Percentiles rank a stretch among this genome's conserved stretches.
phyloP scores from a whole-genome alignment of 1,284 basidiomycete genomes.

The Cryptococcus depauperatus region DNA sequence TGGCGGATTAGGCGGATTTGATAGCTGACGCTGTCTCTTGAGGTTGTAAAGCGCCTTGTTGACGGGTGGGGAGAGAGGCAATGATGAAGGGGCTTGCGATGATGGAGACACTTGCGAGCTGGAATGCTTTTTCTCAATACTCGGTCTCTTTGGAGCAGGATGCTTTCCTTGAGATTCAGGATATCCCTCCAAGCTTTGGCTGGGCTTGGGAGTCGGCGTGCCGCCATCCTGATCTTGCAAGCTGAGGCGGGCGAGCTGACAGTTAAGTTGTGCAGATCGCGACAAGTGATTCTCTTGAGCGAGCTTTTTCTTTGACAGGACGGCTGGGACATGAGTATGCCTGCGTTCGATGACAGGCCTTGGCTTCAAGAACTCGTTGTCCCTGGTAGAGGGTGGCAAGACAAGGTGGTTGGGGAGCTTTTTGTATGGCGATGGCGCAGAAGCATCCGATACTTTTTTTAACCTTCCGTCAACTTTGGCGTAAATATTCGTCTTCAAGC shows the following conservation, averaged over 20 bases:
- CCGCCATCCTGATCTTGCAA: constrained; percentile 2
- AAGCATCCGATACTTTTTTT: not conserved
- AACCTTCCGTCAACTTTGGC: not conserved
- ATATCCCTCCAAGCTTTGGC: too few species aligned
- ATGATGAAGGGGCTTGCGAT: not conserved
- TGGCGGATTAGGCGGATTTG: not conserved
- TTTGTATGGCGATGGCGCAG: constrained; percentile 2
- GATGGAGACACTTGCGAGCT: not conserved
- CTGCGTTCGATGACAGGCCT: not conserved
- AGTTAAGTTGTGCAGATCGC: constrained; percentile 12
- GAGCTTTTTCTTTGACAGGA: not conserved
- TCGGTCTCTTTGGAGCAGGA: not conserved
- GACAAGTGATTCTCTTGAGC: constrained; percentile 4
- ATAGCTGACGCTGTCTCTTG: not conserved
- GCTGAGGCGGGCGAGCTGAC: constrained; percentile 9
- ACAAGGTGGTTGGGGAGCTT: constrained; percentile 1
- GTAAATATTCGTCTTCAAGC: not conserved
- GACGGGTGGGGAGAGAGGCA: constrained; percentile 1
- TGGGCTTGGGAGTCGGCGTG: constrained; percentile 8
- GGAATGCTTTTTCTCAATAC: not conserved
- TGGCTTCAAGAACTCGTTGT: not conserved
- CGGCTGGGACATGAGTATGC: not conserved
- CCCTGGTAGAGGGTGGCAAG: not conserved
- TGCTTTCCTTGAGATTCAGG: not conserved
- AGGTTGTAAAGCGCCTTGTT: not conserved